Percentiles rank a stretch among this genome's conserved stretches.
These are phyloP conservation scores for Aspergillus carbonarius DNA, from an alignment of 2,329 filamentous ascomycete genomes.

Conservation along the genomic window DNA sequence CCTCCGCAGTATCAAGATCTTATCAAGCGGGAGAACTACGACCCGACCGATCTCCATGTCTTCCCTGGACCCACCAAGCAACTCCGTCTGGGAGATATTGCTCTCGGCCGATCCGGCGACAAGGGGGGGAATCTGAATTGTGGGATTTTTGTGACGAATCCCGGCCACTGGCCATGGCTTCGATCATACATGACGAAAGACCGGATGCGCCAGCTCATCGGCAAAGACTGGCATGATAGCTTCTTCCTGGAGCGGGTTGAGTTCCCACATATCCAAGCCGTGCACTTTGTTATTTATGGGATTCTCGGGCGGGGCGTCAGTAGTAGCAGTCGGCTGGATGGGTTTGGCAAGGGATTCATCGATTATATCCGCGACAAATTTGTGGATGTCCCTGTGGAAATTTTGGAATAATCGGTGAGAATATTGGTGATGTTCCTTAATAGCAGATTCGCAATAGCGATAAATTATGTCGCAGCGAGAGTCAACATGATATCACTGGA, in stretches of 20 bases:
- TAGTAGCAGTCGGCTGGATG: constrained; percentile 49
- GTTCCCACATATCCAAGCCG: constrained; percentile 46
- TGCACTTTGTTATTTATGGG: constrained; percentile 54
- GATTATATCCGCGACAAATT: constrained; percentile 51
- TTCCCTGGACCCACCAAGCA: constrained; percentile 20
- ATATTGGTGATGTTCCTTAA: too few relatives aligned
- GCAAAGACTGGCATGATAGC: constrained; percentile 46
- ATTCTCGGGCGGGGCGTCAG: constrained; percentile 49
- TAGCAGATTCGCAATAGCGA: too few relatives aligned
- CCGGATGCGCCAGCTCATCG: constrained; percentile 43
- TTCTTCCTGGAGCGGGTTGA: constrained; percentile 50
- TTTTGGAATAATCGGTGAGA: background rate
- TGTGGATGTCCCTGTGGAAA: constrained; percentile 40
- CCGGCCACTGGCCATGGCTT: constrained; percentile 36
- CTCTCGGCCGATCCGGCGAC: constrained; percentile 45
- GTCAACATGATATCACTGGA: too few relatives aligned
- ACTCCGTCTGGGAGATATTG: constrained; percentile 45
- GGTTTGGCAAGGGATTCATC: constrained; percentile 54
- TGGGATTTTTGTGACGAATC: constrained; percentile 37
- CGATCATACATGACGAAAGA: constrained; percentile 41
- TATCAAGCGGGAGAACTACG: constrained; percentile 16
- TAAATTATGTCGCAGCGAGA: too few relatives aligned
- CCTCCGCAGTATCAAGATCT: constrained; percentile 16
- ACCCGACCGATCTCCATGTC: constrained; percentile 25
- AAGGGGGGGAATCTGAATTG: constrained; percentile 46